Base-by-base conservation (phyloP, 257 asterid species). In the Solanum paucissectum region DNA sequence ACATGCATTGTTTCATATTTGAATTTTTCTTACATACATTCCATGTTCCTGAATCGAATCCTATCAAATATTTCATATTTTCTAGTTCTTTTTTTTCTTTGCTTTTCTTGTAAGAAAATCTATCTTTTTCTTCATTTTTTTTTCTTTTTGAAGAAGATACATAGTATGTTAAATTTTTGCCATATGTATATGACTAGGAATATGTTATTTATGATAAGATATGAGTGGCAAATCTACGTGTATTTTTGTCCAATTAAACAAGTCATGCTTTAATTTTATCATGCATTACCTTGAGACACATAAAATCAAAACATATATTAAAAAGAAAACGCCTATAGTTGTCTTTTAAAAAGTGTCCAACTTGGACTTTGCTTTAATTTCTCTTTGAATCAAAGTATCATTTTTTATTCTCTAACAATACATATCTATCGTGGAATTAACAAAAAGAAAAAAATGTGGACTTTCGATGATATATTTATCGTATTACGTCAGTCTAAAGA, bases 251-350 rank as follows among this genome's bases (percentile, higher is more conserved):
- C 64, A 25, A 9, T 8, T 25, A 58, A 32, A 27, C 81, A 83
- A 75, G 87, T 42, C 77, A 62, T 81, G 32, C 72, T 64, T 64
- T 64, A n/a, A 64, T 64, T 64, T 62, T 64, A 64, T 64, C 4
- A 64, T n/a, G 66, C 87, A 91, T 88, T 89, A 87, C 91, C 93
- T 90, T 84, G 86, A 89, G 89, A 88, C 91, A 23, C 87, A 87
- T 9, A 81, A 81, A 81, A 49, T 49, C 85, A 82, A 82, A 46
- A 82, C 85, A 29, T 38, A 82, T 44, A 20, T 12, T 11, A 21
- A 69, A 90, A 87, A 88, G 69, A 58, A 52, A 86, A 82, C 69
- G 5, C 42, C 71, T 29, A 49, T 49, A 82, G 44, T 49, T 46
- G 69, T 49, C 66, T 82, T 74, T 20, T 11, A 33, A 49, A 49